Evolutionary conservation across 1,284 basidiomycete genomes (phyloP).

Genomic region (Nidula niveotomentosa): DNA sequence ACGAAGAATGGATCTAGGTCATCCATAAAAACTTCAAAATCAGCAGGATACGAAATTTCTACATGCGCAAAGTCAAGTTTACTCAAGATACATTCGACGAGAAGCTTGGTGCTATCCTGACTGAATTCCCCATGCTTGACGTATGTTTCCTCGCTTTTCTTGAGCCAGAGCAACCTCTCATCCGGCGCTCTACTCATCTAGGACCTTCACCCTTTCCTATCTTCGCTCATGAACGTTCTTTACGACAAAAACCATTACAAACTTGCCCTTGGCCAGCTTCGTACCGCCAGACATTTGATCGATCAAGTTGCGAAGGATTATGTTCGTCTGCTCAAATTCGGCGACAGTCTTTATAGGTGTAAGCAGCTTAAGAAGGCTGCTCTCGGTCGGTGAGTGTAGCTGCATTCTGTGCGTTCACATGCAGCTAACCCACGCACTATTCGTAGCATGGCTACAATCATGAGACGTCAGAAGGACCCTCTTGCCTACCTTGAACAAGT

Average conservation of each 20-base stretch:
- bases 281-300: conserved; percentile 91
- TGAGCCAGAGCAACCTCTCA: conserved; percentile 1
- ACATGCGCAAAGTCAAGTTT: conserved; percentile 99
- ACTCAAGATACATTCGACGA: conserved; percentile 98
- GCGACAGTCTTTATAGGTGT: conserved; percentile 94
- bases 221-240: conserved; percentile 92
- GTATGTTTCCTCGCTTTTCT: conserved; percentile 42
- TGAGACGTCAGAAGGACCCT: conserved; percentile 96
- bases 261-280: conserved; percentile 92
- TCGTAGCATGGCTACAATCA: conserved; percentile 91
- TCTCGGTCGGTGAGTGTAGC: conserved; percentile 75
- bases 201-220: conserved; percentile 95
- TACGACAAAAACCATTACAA: conserved; percentile 99
- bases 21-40: conserved; percentile 99
- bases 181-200: conserved; percentile 27
- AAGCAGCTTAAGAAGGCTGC: conserved; percentile 96
- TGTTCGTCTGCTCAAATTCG: conserved; percentile 92
- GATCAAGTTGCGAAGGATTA: conserved; percentile 97
- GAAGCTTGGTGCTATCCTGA: conserved; percentile 91
- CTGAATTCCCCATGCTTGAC: conserved; percentile 97
- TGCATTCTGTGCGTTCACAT: background rate
- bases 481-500: conserved; percentile 97
- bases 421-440: conserved; percentile 1
- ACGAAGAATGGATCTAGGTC: conserved; percentile 46
- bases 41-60: conserved; percentile 90